Percentiles rank a stretch among this genome's conserved stretches.
Evolutionary conservation across 352 stramenopile genomes (phyloP).

Genomic region (Phytopythium sindhum): DNA sequence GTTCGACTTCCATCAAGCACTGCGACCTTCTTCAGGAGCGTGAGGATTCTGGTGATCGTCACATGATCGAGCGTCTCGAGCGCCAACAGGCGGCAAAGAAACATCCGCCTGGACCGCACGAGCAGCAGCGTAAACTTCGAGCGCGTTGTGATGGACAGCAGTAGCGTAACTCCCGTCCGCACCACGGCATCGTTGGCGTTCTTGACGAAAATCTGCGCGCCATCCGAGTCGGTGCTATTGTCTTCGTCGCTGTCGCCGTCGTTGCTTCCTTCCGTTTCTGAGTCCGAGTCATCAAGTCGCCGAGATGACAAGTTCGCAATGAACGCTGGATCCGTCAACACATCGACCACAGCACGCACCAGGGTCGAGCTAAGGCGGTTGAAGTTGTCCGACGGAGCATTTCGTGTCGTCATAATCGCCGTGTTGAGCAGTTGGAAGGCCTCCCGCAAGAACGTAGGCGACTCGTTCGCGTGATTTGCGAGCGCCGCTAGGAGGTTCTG

Average conservation of each 20-base stretch:
- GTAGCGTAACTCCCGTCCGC: conserved; percentile 58
- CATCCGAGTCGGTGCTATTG: conserved; percentile 42
- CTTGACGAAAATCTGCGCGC: conserved; percentile 53
- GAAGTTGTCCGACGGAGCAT: conserved; percentile 59
- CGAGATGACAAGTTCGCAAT: conserved; percentile 43
- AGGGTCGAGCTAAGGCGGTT: conserved; percentile 50
- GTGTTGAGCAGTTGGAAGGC: conserved; percentile 76
- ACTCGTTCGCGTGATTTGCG: conserved; percentile 41
- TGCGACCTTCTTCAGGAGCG: conserved; percentile 62
- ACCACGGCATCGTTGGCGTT: conserved; percentile 68
- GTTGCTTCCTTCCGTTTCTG: conserved; percentile 14
- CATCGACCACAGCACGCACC: conserved; percentile 44
- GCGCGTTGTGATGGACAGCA: conserved; percentile 65
- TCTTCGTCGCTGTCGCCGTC: conserved; percentile 24
- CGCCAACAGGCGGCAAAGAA: conserved; percentile 67
- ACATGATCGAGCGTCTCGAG: conserved; percentile 75
- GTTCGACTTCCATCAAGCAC: conserved; percentile 30
- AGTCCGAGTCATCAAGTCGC: conserved; percentile 18
- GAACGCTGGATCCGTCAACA: conserved; percentile 55
- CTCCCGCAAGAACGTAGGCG: conserved; percentile 58
- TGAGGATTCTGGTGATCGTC: conserved; percentile 59
- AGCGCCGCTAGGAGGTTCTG: conserved; percentile 44
- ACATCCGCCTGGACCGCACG: conserved; percentile 63
- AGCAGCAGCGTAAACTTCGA: conserved; percentile 68
- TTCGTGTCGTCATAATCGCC: conserved; percentile 64